Evolutionary conservation across 2,329 filamentous ascomycete species (phyloP).

Genomic region (Fusarium verticillioides): DNA sequence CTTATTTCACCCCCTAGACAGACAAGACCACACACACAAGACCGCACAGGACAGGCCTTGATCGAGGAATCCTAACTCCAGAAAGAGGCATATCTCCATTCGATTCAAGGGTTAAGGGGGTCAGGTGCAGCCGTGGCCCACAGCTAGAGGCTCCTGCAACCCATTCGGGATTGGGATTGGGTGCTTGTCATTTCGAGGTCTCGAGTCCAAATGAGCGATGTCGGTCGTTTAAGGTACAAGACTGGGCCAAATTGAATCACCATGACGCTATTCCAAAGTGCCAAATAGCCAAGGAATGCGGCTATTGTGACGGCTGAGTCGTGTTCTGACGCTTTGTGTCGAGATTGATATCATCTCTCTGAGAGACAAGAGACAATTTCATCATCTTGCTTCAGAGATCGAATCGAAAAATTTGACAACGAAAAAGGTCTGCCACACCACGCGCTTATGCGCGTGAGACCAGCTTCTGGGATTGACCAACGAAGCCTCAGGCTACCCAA

Average conservation of each 20-base stretch:
- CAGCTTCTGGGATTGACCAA: constrained; percentile 27
- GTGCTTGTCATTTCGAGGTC: constrained; percentile 35
- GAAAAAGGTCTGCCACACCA: constrained; percentile 28
- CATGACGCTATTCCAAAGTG: constrained; percentile 30
- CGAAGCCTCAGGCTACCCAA: constrained; percentile 14
- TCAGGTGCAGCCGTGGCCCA: constrained; percentile 44
- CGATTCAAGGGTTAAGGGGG: constrained; percentile 35
- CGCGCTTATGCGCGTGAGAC: constrained; percentile 37
- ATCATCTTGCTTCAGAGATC: constrained; percentile 7
- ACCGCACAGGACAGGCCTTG: constrained; percentile 13
- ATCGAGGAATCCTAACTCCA: constrained; percentile 30
- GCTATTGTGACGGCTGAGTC: neutral
- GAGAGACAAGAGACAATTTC: neutral
- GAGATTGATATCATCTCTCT: constrained; percentile 1
- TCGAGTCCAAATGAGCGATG: constrained; percentile 29
- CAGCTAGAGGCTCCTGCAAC: constrained; percentile 40
- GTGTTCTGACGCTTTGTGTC: constrained; percentile 16
- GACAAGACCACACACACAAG: neutral
- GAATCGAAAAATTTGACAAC: constrained; percentile 21
- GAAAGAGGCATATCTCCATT: constrained; percentile 42
- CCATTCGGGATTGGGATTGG: constrained; percentile 26
- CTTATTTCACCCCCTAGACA: no score
- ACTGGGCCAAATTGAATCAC: constrained; percentile 34
- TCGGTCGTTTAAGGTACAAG: constrained; percentile 14
- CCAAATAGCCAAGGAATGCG: neutral